Evolutionary conservation across 768 basidiomycete genomes (phyloP), one percentile per base, ranked within the genome.

Genomic region (Lactifluus rugatus): DNA sequence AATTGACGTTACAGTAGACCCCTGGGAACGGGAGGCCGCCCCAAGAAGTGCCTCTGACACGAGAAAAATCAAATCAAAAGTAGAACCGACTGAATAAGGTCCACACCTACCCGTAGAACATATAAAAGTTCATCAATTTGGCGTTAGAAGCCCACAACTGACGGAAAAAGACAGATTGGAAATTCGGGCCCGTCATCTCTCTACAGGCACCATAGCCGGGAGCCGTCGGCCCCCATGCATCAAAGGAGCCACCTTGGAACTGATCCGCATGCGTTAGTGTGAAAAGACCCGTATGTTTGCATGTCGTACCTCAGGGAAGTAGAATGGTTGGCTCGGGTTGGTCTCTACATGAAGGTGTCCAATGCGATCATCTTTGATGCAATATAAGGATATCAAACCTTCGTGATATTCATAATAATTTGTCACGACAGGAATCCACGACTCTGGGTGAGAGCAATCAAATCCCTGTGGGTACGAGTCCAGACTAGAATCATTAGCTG

Each of bases 101-200:
- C 28, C 8, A 34, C 14, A 54, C 59, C 26, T 67, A 85, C 85
- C 85, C 89, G 64, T 82, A 89, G 54, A 89, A 63, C 91, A 93
- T 92, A 70, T 93, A 93, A 61, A 87, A 88, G 65, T 81, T 89
- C 58, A 91, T 81, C 46, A 93, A 65, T 66, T 91, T 93, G 1
- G 82, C 86, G 69, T 91, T 92, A 49, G 80, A 78, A 10, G 89
- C 88, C 85, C 85, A 89, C 46, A 89, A 75, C 52, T 86, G 74
- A 57, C 81, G 76, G 64, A 93, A 82, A 70, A 90, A 92, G 6
- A 92, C 91, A 42, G 82, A 84, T 70, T 83, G 77, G 70, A 89
- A 91, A 65, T 84, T 76, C 1, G 84, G 73, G 2, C 86, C 87
- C 11, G 87, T 90, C 60, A 91, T 72, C 1, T 74, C 70, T 26